Percentiles rank a stretch among this genome's conserved stretches.
These are phyloP conservation scores for Torrubiella hemipterigena DNA, from an alignment of 2,329 filamentous ascomycete genomes.

Conservation along the genomic window DNA sequence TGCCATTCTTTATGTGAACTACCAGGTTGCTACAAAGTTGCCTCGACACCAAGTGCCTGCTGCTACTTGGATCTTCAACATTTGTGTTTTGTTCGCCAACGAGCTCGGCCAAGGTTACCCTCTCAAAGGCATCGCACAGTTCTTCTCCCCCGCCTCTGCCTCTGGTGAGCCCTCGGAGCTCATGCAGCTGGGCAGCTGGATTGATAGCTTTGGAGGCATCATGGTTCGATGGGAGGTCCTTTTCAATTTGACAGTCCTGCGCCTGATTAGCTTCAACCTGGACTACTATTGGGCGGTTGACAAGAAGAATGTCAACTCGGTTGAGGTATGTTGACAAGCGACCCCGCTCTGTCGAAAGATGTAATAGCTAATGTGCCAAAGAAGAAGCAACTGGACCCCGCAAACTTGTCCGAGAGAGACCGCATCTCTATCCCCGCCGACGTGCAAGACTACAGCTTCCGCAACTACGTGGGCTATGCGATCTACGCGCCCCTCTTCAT, in stretches of 20 bases:
- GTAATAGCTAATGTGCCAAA: slow-evolving; percentile 54
- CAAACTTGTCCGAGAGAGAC: slow-evolving; percentile 78
- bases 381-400: slow-evolving; percentile 94
- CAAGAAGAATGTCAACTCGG: slow-evolving; percentile 46
- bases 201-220: slow-evolving; percentile 75
- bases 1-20: slow-evolving; percentile 70
- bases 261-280: slow-evolving; percentile 91
- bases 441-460: slow-evolving; percentile 59
- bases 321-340: slow-evolving; percentile 59
- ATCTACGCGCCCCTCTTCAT: slow-evolving; percentile 92
- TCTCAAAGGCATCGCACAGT: slow-evolving; percentile 48
- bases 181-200: slow-evolving; percentile 52
- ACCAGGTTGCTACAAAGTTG: slow-evolving; percentile 59
- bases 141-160: slow-evolving; percentile 27
- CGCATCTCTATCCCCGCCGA: slow-evolving; percentile 67
- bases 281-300: slow-evolving; percentile 91
- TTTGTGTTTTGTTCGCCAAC: slow-evolving; percentile 77
- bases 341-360: neutral
- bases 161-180: slow-evolving; percentile 29
- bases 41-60: slow-evolving; percentile 60
- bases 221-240: slow-evolving; percentile 90
- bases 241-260: slow-evolving; percentile 89
- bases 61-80: slow-evolving; percentile 83
- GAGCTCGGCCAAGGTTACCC: slow-evolving; percentile 71
- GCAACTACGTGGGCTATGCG: slow-evolving; percentile 80